Percentiles rank a stretch among this genome's conserved stretches.
These are phyloP conservation scores for Carnegiea gigantea DNA, from an alignment of 179 eudicot genomes.

Conservation along the genomic window DNA sequence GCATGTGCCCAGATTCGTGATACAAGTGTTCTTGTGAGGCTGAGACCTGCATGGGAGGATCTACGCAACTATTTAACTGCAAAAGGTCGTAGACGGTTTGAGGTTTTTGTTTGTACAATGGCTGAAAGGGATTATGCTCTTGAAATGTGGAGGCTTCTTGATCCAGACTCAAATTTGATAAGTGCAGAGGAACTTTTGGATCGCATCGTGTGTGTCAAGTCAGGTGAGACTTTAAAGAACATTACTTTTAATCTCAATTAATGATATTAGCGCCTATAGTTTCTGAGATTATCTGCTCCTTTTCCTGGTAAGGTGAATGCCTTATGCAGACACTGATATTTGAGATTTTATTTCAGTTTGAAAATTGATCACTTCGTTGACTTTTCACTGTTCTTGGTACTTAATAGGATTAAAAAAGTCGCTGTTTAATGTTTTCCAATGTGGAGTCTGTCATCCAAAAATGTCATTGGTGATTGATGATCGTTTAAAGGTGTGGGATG, in stretches of 20 bases:
- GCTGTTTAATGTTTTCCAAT: constrained; percentile 84
- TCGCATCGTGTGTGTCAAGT: constrained; percentile 91
- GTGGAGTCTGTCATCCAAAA: constrained; percentile 89
- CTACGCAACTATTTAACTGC: constrained; percentile 83
- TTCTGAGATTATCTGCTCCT: neutral
- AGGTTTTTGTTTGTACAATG: constrained; percentile 98
- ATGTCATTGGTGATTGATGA: constrained; percentile 98
- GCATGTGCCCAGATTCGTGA: constrained; percentile 68
- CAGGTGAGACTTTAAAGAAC: constrained; percentile 51
- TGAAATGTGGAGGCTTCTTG: constrained; percentile 99
- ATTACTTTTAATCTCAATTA: neutral
- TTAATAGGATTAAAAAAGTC: constrained; percentile 77
- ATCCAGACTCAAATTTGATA: constrained; percentile 90
- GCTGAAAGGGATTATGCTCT: constrained; percentile 99
- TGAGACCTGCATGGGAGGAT: constrained; percentile 99
- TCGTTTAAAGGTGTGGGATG: constrained; percentile 98
- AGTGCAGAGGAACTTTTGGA: constrained; percentile 63
- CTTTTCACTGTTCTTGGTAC: constrained; percentile 4
- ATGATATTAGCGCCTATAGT: neutral
- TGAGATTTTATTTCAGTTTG: neutral
- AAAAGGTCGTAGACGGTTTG: constrained; percentile 92
- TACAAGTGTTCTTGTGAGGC: constrained; percentile 88
- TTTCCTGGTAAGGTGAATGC: no score
- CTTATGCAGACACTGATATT: no score
- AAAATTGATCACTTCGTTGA: neutral